These are phyloP conservation scores for Chaetomiaceae sp. DNA, from an alignment of 2,329 filamentous ascomycete genomes.

Conservation along the genomic window DNA sequence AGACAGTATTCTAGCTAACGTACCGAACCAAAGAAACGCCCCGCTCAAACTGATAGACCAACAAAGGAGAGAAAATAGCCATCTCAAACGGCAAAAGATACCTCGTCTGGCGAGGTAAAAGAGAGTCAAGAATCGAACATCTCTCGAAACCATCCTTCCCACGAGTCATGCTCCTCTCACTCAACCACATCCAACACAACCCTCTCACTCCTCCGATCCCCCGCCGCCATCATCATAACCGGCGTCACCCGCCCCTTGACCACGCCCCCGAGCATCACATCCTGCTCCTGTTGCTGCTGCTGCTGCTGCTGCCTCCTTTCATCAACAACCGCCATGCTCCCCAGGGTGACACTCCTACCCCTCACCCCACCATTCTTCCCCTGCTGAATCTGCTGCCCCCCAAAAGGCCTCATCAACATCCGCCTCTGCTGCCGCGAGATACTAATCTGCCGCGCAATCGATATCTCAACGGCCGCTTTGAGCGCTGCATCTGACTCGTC, in stretches of 20 bases:
- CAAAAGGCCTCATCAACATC: conserved; percentile 20
- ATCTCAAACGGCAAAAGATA: neutral
- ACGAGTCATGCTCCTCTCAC: conserved; percentile 17
- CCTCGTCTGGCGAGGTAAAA: neutral
- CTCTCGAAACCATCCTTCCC: neutral
- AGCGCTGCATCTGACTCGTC: conserved; percentile 42
- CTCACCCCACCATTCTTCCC: neutral
- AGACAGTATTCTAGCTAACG: neutral
- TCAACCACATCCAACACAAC: conserved; percentile 46
- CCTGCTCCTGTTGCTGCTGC: neutral
- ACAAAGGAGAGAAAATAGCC: neutral
- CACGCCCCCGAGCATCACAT: conserved; percentile 10
- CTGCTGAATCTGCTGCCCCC: neutral
- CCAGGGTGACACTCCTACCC: neutral
- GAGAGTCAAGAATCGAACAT: neutral
- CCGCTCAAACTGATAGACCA: neutral
- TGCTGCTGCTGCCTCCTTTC: neutral
- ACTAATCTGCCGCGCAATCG: conserved; percentile 65
- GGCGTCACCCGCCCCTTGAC: conserved; percentile 36
- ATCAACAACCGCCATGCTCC: neutral
- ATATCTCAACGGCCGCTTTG: conserved; percentile 58
- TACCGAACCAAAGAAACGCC: neutral
- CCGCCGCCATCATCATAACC: conserved; percentile 36
- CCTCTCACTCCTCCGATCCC: conserved; percentile 49
- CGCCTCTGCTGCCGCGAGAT: conserved; percentile 56